Percentiles rank a stretch among this genome's conserved stretches.
phyloP scores from a whole-genome alignment of 176 grass and related monocot species.

The Stipa capillata region DNA sequence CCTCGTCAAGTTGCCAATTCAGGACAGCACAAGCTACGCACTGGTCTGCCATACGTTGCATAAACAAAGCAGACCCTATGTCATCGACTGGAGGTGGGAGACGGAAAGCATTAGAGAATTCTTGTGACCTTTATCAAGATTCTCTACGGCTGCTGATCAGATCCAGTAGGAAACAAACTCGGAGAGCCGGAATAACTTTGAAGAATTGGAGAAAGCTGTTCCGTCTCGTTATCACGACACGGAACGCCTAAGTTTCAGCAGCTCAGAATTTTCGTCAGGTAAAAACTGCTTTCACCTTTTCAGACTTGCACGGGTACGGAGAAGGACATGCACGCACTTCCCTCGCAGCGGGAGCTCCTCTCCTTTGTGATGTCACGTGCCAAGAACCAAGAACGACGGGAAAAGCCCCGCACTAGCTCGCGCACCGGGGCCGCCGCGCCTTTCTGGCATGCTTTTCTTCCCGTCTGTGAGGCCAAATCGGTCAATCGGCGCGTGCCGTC shows the following conservation, averaged over 20 bases:
- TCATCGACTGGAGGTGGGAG: background rate
- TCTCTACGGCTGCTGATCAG: background rate
- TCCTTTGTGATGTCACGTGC: conserved; percentile 11
- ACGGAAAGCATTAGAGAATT: background rate
- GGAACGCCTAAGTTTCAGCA: no score
- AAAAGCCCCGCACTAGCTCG: background rate
- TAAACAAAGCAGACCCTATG: background rate
- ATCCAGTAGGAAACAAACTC: background rate
- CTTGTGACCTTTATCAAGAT: background rate
- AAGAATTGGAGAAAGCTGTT: background rate
- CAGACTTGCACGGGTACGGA: background rate
- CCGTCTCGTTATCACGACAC: no score
- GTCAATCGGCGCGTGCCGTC: background rate
- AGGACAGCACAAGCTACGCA: background rate
- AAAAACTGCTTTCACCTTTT: background rate
- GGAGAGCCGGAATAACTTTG: background rate
- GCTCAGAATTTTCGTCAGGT: background rate
- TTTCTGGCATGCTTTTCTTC: no score
- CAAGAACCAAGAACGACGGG: background rate
- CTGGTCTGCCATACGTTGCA: background rate
- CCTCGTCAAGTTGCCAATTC: background rate
- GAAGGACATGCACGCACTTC: background rate
- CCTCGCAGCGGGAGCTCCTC: background rate
- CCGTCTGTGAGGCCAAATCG: background rate
- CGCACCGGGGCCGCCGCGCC: no score